Evolutionary conservation across 78 protist species (phyloP), one percentile per base, ranked within the genome.

Genomic region (Reticulomyxa filosa): DNA sequence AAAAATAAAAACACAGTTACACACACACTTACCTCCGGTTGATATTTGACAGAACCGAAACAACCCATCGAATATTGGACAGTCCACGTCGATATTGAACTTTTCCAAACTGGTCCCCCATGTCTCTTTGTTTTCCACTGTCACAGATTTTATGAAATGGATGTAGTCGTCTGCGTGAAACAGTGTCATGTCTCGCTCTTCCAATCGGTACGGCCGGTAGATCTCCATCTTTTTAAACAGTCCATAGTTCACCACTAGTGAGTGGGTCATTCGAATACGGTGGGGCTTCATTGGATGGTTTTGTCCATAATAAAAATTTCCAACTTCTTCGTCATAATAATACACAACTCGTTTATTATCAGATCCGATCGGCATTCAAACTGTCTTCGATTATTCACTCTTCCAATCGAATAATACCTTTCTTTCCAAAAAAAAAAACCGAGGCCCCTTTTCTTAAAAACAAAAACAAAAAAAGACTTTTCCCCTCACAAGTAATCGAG

Each of bases 261-360:
- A 79, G 75, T 92, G 97, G 5, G 96, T 80, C 80, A 95, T 77
- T 23, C 91, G 38, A 4, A 90, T 67, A 5, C 97, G 74, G 33
- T 88, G 94, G 27, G 99, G 99, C 63, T 94, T 94, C 98, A 92
- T 92, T 4, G 95, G 95, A 59, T 93, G 98, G 8, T 84, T 79
- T 2, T 72, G 84, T 4, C 92, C 89, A 36, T 85, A 89, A 62
- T 70, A 84, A 57, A 35, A 68, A n/a, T 65, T 65, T 37, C 57
- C 57, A 25, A 65, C 30, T 0, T 39, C 57, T 36, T 37, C 69
- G n/a, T n/a, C n/a, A n/a, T 65, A 26, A 17, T 23, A n/a, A 2
- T 4, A 38, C 1, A 29, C 13, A 37, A 20, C 29, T 42, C 29
- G 17, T 20, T n/a, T 42, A 42, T n/a, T 20, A 42, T 42, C 29